These are phyloP conservation scores for Fusarium paranaense DNA, from an alignment of 2,329 filamentous ascomycete genomes.

Conservation along the genomic window DNA sequence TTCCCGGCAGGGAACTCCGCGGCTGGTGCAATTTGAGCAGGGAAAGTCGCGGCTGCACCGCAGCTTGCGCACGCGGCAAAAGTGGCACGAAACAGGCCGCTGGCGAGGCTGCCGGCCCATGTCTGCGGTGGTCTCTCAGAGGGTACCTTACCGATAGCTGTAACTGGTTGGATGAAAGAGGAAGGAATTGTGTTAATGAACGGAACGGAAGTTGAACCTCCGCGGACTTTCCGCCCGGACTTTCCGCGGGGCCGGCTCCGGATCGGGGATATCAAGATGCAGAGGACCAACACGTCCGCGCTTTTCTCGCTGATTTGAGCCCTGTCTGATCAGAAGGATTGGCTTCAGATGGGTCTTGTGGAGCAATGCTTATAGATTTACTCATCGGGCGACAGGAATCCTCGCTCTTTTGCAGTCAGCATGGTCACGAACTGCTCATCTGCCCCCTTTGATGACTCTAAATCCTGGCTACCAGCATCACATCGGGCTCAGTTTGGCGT, in stretches of 20 bases:
- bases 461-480: neutral
- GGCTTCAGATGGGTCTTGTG: constrained; percentile 1
- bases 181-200: constrained; percentile 23
- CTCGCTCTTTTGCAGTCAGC: neutral
- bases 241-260: constrained; percentile 29
- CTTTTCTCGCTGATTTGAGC: constrained; percentile 4
- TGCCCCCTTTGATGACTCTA: constrained; percentile 7
- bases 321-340: constrained; percentile 2
- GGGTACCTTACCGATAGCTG: neutral
- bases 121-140: neutral
- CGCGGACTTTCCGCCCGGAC: constrained; percentile 33
- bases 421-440: constrained; percentile 1
- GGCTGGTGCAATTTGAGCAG: constrained; percentile 52
- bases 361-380: neutral
- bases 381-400: neutral
- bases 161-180: neutral
- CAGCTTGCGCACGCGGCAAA: constrained; percentile 51
- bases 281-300: neutral
- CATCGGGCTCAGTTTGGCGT: neutral
- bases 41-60: constrained; percentile 52
- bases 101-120: constrained; percentile 51
- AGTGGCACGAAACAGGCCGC: constrained; percentile 50
- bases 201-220: constrained; percentile 36
- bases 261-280: constrained; percentile 9
- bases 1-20: constrained; percentile 48